Evolutionary conservation across 768 basidiomycete species (phyloP).

Genomic region (Stropharia rugosoannulata): DNA sequence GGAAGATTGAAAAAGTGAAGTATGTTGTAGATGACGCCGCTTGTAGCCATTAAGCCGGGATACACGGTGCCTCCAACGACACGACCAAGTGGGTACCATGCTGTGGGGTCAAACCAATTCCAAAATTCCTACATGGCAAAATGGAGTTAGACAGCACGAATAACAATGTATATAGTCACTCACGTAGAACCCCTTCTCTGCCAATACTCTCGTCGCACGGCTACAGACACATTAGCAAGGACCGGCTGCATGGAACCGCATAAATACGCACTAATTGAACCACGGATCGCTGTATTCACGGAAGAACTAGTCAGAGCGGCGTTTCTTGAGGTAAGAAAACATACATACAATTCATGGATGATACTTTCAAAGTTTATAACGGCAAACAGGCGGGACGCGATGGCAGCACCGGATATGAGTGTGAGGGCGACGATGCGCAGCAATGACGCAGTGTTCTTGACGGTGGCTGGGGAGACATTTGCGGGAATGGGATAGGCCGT

Average conservation of each 20-base stretch:
- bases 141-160: background rate
- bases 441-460: slow-evolving; percentile 87
- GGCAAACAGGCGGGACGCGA: slow-evolving; percentile 94
- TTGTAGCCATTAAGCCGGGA: slow-evolving; percentile 97
- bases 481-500: slow-evolving; percentile 73
- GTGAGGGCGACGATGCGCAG: slow-evolving; percentile 87
- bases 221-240: slow-evolving; percentile 38
- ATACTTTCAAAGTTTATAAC: slow-evolving; percentile 99
- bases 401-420: slow-evolving; percentile 91
- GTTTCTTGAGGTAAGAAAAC: background rate
- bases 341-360: slow-evolving; percentile 95
- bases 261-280: slow-evolving; percentile 91
- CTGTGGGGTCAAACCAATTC: slow-evolving; percentile 99
- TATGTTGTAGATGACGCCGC: slow-evolving; percentile 93
- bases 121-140: slow-evolving; percentile 80
- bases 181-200: slow-evolving; percentile 94
- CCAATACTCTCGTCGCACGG: slow-evolving; percentile 90
- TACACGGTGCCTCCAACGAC: slow-evolving; percentile 99
- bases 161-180: slow-evolving; percentile 24
- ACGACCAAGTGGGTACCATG: slow-evolving; percentile 98
- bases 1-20: slow-evolving; percentile 89
- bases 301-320: slow-evolving; percentile 10
- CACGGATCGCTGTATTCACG: slow-evolving; percentile 77
- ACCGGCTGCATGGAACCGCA: slow-evolving; percentile 8
- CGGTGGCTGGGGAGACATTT: slow-evolving; percentile 66